Percentiles rank a stretch among this genome's conserved stretches.
These are phyloP conservation scores for Avena insularis DNA, from an alignment of 176 grass and related monocot genomes.

Conservation along the genomic window DNA sequence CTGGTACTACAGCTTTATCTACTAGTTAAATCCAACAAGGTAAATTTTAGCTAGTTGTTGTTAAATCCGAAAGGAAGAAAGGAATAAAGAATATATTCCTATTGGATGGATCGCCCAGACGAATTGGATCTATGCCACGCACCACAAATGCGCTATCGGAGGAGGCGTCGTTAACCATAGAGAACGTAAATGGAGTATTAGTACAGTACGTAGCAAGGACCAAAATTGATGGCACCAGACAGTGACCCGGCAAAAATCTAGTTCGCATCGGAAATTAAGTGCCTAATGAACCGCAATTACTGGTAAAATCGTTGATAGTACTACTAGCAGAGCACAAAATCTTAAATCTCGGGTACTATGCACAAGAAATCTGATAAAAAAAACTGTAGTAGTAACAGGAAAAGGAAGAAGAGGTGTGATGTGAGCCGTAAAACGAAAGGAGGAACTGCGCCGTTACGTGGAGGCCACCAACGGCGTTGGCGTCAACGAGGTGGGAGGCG, in stretches of 20 bases:
- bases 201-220: not conserved
- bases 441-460: constrained; percentile 36
- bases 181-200: constrained; percentile 13
- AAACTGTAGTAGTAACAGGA: not conserved
- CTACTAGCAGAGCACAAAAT: not conserved
- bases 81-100: not conserved
- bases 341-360: constrained; percentile 34
- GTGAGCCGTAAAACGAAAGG: not conserved
- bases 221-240: not conserved
- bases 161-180: constrained; percentile 7
- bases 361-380: not conserved
- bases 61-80: constrained; percentile 23
- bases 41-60: not conserved
- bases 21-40: not conserved
- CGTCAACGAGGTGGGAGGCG: constrained; percentile 13
- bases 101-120: constrained; percentile 22
- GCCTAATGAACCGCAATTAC: not conserved
- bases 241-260: not conserved
- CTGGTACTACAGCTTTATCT: not conserved
- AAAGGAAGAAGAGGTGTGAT: not conserved
- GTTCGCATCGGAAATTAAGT: not conserved
- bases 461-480: constrained; percentile 13
- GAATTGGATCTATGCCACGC: constrained; percentile 6
- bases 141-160: not conserved
- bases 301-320: not conserved